A percentile compares a stretch with the other conserved stretches of the same genome.
Evolutionary conservation across 1,139 yeast genomes (phyloP).

Genomic region (Geotrichum australiense): DNA sequence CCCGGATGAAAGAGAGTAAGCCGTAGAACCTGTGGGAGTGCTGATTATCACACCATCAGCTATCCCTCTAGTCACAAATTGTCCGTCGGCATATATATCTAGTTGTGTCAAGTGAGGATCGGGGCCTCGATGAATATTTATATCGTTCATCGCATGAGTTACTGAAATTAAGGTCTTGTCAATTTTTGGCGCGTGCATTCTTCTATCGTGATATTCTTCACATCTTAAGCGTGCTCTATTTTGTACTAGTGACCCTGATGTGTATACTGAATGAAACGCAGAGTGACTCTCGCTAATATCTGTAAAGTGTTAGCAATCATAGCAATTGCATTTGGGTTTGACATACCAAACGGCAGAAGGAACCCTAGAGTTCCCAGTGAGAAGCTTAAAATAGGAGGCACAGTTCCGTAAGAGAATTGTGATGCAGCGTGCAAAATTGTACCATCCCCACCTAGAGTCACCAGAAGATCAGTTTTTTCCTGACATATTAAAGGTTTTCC

Average conservation of each 20-base stretch:
- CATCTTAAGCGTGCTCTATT: constrained; percentile 76
- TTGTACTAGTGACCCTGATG: constrained; percentile 60
- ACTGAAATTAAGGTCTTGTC: constrained; percentile 13
- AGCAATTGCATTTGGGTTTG: not conserved
- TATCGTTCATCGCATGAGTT: constrained; percentile 82
- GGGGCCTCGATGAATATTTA: constrained; percentile 79
- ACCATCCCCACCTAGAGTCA: constrained; percentile 94
- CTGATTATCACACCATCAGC: constrained; percentile 84
- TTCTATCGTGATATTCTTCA: constrained; percentile 35
- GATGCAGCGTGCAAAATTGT: constrained; percentile 72
- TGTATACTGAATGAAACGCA: constrained; percentile 62
- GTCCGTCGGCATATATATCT: constrained; percentile 74
- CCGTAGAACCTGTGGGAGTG: constrained; percentile 95
- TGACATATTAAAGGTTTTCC: constrained; percentile 9
- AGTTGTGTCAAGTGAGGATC: constrained; percentile 79
- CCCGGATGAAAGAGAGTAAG: constrained; percentile 83
- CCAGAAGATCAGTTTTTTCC: constrained; percentile 55
- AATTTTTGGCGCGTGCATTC: constrained; percentile 11
- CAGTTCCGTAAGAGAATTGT: constrained; percentile 48
- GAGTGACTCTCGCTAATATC: constrained; percentile 54
- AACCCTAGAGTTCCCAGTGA: constrained; percentile 92
- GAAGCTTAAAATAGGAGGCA: constrained; percentile 85
- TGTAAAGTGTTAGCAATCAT: not conserved
- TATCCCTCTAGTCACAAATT: constrained; percentile 77
- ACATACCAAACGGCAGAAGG: constrained; percentile 58